A percentile compares a stretch with the other conserved stretches of the same genome.
phyloP scores from a whole-genome alignment of 2,329 filamentous ascomycete genomes.

The Plenodomus tracheiphilus region DNA sequence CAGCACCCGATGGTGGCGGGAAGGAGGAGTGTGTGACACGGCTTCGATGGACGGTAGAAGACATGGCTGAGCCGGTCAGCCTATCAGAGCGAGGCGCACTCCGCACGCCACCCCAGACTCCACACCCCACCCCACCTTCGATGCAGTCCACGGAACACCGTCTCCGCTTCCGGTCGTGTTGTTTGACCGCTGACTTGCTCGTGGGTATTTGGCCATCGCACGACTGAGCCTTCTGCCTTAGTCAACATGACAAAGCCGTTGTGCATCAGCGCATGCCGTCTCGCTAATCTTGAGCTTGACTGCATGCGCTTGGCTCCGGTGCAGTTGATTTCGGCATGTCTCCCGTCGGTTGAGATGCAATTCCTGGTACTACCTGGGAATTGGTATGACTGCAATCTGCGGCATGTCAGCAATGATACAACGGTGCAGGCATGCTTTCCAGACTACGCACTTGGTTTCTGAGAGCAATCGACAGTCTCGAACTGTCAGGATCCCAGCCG shows the following conservation, averaged over 20 bases:
- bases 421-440: neutral
- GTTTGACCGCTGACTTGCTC: too few species aligned
- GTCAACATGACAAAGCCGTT: neutral
- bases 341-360: neutral
- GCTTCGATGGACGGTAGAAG: constrained; percentile 7
- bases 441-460: constrained; percentile 40
- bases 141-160: constrained; percentile 1
- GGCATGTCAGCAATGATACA: constrained; percentile 7
- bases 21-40: constrained; percentile 2
- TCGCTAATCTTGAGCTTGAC: neutral
- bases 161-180: constrained; percentile 4
- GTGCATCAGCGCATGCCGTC: neutral
- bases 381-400: constrained; percentile 42
- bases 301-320: too few species aligned
- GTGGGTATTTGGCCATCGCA: constrained; percentile 2
- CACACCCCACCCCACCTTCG: constrained; percentile 8
- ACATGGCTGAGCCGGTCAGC: constrained; percentile 5
- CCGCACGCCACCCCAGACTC: constrained; percentile 25
- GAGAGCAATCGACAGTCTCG: constrained; percentile 42
- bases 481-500: constrained; percentile 46
- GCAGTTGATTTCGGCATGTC: neutral
- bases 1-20: neutral
- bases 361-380: constrained; percentile 27
- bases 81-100: constrained; percentile 18
- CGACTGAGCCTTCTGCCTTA: neutral